Evolutionary conservation across 495 filamentous ascomycete genomes (phyloP).

Genomic region (Aspergillus asperescens): DNA sequence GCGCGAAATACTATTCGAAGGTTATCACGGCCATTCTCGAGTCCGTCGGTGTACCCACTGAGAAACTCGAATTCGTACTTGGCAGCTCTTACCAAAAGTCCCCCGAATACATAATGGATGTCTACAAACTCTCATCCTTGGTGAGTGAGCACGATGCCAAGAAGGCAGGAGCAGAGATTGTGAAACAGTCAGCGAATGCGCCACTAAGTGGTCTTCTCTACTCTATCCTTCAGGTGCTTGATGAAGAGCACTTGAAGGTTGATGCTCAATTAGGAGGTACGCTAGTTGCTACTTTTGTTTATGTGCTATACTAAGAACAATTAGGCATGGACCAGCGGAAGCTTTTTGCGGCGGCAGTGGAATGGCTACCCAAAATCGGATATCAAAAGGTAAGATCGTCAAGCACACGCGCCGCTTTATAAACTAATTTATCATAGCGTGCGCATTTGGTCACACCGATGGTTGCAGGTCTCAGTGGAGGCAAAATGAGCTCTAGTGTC

Average conservation of each 20-base stretch:
- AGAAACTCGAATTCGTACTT: slow-evolving; percentile 76
- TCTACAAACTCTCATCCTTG: slow-evolving; percentile 37
- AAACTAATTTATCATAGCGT: slow-evolving; percentile 36
- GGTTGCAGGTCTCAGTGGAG: slow-evolving; percentile 77
- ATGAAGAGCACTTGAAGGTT: slow-evolving; percentile 83
- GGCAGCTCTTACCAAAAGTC: slow-evolving; percentile 74
- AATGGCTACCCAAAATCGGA: slow-evolving; percentile 41
- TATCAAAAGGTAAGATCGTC: slow-evolving; percentile 41
- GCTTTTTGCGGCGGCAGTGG: slow-evolving; percentile 73
- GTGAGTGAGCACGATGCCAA: slow-evolving; percentile 54
- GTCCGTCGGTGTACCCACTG: slow-evolving; percentile 62
- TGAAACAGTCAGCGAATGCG: slow-evolving; percentile 79
- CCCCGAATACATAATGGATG: slow-evolving; percentile 39
- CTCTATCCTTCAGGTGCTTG: slow-evolving; percentile 70
- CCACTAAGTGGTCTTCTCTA: slow-evolving; percentile 79
- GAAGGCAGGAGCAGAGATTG: slow-evolving; percentile 85
- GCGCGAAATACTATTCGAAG: slow-evolving; percentile 66
- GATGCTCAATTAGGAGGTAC: slow-evolving; percentile 71
- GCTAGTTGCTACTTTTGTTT: not conserved
- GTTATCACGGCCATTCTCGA: slow-evolving; percentile 61
- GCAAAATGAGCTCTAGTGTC: slow-evolving; percentile 69
- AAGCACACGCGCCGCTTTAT: too few relatives aligned
- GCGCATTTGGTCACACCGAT: slow-evolving; percentile 90
- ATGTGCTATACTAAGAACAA: not conserved
- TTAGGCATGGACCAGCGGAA: slow-evolving; percentile 68